Percentiles rank a stretch among this genome's conserved stretches.
These are phyloP conservation scores for Tricholoma furcatifolium DNA, from an alignment of 768 basidiomycete species.

Conservation along the genomic window DNA sequence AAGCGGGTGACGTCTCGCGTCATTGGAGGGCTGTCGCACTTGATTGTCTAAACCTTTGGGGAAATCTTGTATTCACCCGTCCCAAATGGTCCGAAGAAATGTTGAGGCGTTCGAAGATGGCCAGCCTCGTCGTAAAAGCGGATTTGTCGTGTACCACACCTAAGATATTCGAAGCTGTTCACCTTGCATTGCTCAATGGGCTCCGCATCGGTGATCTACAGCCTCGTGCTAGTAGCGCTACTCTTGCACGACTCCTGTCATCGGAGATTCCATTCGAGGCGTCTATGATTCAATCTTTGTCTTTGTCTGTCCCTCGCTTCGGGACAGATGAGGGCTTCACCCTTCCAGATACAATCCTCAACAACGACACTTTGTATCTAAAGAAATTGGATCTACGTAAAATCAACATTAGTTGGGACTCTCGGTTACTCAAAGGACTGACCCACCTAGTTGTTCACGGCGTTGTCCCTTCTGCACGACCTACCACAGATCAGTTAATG, in stretches of 20 bases:
- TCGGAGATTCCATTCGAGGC: conserved; percentile 20
- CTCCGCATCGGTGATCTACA: conserved; percentile 32
- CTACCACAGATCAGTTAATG: conserved; percentile 30
- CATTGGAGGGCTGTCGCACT: conserved; percentile 46
- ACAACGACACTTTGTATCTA: conserved; percentile 31
- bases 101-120: conserved; percentile 43
- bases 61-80: conserved; percentile 29
- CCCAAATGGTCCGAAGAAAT: conserved; percentile 40
- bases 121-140: conserved; percentile 29
- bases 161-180: conserved; percentile 25
- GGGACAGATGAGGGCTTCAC: conserved; percentile 19
- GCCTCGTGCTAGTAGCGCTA: conserved; percentile 23
- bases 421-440: conserved; percentile 31
- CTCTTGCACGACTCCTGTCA: conserved; percentile 25
- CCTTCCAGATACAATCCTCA: conserved; percentile 27
- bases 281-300: conserved; percentile 32
- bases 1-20: conserved; percentile 31
- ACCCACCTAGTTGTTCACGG: conserved; percentile 35
- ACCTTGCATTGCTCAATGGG: conserved; percentile 28
- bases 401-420: conserved; percentile 35
- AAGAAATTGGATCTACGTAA: conserved; percentile 32
- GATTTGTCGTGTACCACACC: conserved; percentile 24
- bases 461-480: conserved; percentile 23
- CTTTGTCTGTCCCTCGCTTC: conserved; percentile 18
- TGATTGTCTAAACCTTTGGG: conserved; percentile 41